phyloP scores from a whole-genome alignment of 2,329 filamentous ascomycete species.

The Alternaria ethzedia region DNA sequence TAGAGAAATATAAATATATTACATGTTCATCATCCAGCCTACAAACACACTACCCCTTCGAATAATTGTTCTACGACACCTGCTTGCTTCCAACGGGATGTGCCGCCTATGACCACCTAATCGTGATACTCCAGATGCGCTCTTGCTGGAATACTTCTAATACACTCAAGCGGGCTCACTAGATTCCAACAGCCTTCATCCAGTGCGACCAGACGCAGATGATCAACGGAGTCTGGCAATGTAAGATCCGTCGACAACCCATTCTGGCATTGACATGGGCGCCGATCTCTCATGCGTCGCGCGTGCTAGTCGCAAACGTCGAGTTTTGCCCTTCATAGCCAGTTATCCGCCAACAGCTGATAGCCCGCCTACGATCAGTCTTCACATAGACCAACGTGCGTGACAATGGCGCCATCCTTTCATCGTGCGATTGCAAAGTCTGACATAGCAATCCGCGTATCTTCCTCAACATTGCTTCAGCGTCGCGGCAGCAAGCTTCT shows the following conservation, averaged over 20 bases:
- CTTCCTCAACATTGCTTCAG: slow-evolving; percentile 60
- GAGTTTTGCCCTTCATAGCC: neutral
- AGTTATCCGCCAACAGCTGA: neutral
- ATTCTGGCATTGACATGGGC: neutral
- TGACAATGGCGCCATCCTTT: neutral
- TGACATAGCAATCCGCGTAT: neutral
- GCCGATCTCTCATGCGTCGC: neutral
- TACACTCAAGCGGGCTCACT: neutral
- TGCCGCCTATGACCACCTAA: neutral
- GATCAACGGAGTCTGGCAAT: neutral
- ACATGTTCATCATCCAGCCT: neutral
- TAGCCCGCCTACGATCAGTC: neutral
- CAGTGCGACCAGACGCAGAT: neutral
- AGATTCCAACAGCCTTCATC: neutral
- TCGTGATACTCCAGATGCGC: neutral
- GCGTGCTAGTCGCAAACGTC: neutral
- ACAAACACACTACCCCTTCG: neutral
- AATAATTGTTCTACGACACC: neutral
- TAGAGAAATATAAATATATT: neutral
- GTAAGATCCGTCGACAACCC: neutral
- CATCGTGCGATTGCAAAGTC: neutral
- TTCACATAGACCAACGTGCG: neutral
- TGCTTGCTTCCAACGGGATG: neutral
- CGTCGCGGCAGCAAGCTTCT: slow-evolving; percentile 70
- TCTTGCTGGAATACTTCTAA: neutral